A percentile compares a stretch with the other conserved stretches of the same genome.
Conservation (phyloP, 2,329 filamentous ascomycete species). For the Mariannaea elegans region DNA sequence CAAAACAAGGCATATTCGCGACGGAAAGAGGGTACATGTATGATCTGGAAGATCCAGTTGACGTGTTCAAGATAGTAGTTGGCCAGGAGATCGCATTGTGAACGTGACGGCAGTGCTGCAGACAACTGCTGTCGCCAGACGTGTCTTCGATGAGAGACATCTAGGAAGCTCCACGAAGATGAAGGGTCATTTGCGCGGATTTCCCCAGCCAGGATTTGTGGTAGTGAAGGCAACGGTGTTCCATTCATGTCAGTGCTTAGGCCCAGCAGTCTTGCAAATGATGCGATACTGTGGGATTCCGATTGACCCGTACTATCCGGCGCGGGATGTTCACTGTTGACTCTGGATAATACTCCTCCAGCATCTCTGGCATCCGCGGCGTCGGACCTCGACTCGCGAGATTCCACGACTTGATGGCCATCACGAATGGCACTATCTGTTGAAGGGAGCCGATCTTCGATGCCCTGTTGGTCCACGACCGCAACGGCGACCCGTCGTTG, state of each 20-base stretch:
- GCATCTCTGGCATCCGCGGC: background rate
- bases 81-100: constrained; percentile 38
- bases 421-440: background rate
- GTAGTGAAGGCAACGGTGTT: background rate
- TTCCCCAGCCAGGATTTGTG: constrained; percentile 19
- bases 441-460: background rate
- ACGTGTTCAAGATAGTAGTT: constrained; percentile 43
- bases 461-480: background rate
- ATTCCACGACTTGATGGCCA: background rate
- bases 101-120: constrained; percentile 21
- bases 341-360: background rate
- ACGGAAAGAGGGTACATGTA: constrained; percentile 28
- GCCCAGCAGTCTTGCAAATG: background rate
- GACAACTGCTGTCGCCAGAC: constrained; percentile 26
- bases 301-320: background rate
- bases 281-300: background rate
- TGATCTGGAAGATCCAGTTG: constrained; percentile 43
- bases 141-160: constrained; percentile 10
- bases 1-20: constrained; percentile 40
- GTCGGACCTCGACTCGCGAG: background rate
- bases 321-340: background rate
- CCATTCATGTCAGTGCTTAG: background rate
- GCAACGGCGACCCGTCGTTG: background rate
- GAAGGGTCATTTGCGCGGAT: constrained; percentile 3
- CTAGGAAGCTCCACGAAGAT: constrained; percentile 11